These are phyloP conservation scores for Cruciata laevipes DNA, from an alignment of 257 asterid genomes.

Conservation along the genomic window DNA sequence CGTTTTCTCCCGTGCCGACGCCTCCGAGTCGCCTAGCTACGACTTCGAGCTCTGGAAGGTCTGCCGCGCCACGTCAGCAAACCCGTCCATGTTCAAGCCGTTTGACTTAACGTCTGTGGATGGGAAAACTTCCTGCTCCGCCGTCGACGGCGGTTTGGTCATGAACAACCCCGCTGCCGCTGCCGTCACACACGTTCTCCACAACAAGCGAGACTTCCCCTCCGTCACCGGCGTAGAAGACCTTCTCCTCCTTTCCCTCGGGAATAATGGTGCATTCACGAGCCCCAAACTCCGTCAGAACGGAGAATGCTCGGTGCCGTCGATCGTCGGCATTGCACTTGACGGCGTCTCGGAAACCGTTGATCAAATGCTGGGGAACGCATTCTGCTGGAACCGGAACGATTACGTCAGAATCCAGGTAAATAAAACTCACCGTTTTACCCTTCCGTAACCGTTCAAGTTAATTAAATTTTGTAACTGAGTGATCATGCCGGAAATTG, in stretches of 20 bases:
- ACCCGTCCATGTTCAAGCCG: constrained; percentile 80
- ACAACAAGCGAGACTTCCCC: constrained; percentile 89
- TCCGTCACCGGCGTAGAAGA: constrained; percentile 78
- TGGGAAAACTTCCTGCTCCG: constrained; percentile 72
- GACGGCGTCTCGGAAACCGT: constrained; percentile 94
- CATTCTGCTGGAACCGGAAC: constrained; percentile 81
- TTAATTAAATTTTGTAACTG: background rate
- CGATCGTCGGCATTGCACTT: constrained; percentile 58
- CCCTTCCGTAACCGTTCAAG: background rate
- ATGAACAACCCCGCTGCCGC: constrained; percentile 98
- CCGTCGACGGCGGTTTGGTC: constrained; percentile 89
- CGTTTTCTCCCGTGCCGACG: constrained; percentile 95
- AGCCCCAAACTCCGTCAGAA: constrained; percentile 31
- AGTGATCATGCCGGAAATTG: constrained; percentile 7
- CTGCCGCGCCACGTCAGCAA: constrained; percentile 87
- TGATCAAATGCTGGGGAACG: constrained; percentile 86
- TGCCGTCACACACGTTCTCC: constrained; percentile 90
- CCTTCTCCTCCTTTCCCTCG: constrained; percentile 70
- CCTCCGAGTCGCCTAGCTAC: constrained; percentile 70
- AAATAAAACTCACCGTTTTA: background rate
- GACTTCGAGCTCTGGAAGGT: constrained; percentile 92
- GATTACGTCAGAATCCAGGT: constrained; percentile 94
- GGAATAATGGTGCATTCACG: constrained; percentile 47
- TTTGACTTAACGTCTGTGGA: constrained; percentile 55
- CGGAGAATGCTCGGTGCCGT: constrained; percentile 52